Conservation (phyloP, 768 basidiomycete species). For the Mycena sanguinolenta region DNA sequence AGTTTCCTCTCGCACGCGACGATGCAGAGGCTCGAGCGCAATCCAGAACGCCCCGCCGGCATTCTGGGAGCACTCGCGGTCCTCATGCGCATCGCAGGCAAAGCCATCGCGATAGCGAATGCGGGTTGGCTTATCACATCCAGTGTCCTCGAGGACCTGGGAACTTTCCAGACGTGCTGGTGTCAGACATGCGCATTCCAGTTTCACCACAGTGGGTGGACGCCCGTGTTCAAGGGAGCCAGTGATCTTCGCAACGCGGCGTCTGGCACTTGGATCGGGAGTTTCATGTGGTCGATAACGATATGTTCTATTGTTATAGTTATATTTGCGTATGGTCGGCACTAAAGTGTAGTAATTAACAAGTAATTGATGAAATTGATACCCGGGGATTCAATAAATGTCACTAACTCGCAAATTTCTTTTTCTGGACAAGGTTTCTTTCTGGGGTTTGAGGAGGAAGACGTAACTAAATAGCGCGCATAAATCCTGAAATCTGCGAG, state of each 20-base stretch:
- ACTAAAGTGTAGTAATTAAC: too few species aligned
- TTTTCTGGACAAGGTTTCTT: too few species aligned
- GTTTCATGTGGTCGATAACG: slow-evolving; percentile 8
- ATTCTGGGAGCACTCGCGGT: slow-evolving; percentile 14
- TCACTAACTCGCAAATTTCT: too few species aligned
- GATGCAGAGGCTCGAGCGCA: neutral
- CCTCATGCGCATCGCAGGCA: slow-evolving; percentile 20
- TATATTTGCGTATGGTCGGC: slow-evolving; percentile 18
- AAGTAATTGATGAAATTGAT: too few species aligned
- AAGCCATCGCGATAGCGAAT: slow-evolving; percentile 28
- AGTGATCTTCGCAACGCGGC: slow-evolving; percentile 8
- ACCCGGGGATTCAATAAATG: too few species aligned
- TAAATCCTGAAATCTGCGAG: too few species aligned
- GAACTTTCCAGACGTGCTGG: slow-evolving; percentile 33
- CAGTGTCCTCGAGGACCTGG: slow-evolving; percentile 32
- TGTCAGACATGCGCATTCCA: slow-evolving; percentile 27
- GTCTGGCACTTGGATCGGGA: slow-evolving; percentile 12
- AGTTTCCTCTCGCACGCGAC: neutral
- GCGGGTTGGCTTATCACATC: slow-evolving; percentile 33
- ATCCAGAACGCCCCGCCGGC: slow-evolving; percentile 42
- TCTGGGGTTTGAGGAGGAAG: too few species aligned
- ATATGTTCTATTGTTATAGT: slow-evolving; percentile 9
- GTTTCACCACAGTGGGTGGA: slow-evolving; percentile 11
- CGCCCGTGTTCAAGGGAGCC: slow-evolving; percentile 12
- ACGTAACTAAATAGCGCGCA: too few species aligned